These are phyloP conservation scores for Poa pratensis DNA, from an alignment of 176 grass and related monocot genomes.

Conservation along the genomic window DNA sequence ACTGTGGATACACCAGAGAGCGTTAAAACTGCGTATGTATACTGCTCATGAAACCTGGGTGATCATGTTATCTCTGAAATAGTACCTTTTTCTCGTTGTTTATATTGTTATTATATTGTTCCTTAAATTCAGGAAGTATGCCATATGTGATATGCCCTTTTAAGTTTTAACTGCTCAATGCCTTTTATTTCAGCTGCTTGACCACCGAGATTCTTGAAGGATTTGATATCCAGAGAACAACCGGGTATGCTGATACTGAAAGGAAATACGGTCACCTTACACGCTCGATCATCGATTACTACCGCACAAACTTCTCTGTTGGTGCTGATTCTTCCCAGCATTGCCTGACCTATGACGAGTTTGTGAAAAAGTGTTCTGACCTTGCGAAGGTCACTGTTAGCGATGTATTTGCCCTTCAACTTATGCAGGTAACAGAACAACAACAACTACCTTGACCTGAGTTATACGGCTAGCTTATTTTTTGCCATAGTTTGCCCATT, in stretches of 20 bases:
- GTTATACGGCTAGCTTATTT: not conserved
- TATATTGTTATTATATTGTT: not conserved
- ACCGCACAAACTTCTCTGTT: conserved; percentile 53
- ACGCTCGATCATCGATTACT: conserved; percentile 72
- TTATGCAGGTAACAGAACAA: conserved; percentile 86
- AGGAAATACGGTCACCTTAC: conserved; percentile 75
- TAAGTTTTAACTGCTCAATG: conserved; percentile 27
- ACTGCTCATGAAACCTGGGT: conserved; percentile 15
- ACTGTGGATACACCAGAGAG: conserved; percentile 56
- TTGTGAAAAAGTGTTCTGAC: conserved; percentile 65
- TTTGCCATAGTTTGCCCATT: not conserved
- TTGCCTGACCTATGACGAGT: conserved; percentile 70
- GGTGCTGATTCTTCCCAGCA: conserved; percentile 31
- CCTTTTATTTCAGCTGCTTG: conserved; percentile 73
- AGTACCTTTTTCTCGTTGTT: conserved; percentile 14
- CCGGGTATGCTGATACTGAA: conserved; percentile 71
- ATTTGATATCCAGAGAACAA: conserved; percentile 90
- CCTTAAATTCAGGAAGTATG: not conserved
- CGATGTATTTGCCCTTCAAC: conserved; percentile 86
- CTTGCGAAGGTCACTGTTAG: conserved; percentile 72
- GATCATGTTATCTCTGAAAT: conserved; percentile 24
- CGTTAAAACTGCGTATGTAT: conserved; percentile 76
- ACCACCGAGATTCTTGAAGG: conserved; percentile 85
- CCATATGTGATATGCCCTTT: not conserved
- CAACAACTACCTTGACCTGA: not conserved